phyloP scores from a whole-genome alignment of 2,329 filamentous ascomycete genomes.

The Colletotrichum sp. region DNA sequence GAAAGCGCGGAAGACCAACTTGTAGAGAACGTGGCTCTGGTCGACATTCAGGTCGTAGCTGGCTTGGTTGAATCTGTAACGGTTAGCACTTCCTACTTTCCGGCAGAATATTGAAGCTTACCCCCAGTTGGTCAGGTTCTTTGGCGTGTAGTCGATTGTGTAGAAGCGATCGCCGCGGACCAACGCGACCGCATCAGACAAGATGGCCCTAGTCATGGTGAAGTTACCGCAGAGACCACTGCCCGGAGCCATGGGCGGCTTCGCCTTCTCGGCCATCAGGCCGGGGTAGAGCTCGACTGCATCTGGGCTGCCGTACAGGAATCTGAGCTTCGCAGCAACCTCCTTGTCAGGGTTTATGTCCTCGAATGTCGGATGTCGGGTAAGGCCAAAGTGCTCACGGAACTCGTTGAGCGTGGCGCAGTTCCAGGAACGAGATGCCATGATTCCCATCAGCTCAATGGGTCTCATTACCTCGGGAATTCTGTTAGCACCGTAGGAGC shows the following conservation, averaged over 20 bases:
- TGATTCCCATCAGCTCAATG: slow-evolving; percentile 65
- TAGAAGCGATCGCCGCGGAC: slow-evolving; percentile 71
- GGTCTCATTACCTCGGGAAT: slow-evolving; percentile 61
- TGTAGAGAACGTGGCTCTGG: slow-evolving; percentile 70
- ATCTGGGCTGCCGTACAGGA: slow-evolving; percentile 65
- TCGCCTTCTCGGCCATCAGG: slow-evolving; percentile 39
- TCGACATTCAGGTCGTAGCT: slow-evolving; percentile 62
- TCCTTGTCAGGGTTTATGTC: slow-evolving; percentile 62
- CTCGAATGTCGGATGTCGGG: slow-evolving; percentile 60
- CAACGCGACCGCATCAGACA: slow-evolving; percentile 67
- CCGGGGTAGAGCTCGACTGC: slow-evolving; percentile 68
- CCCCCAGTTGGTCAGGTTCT: slow-evolving; percentile 72
- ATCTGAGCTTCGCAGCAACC: slow-evolving; percentile 53
- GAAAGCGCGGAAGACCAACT: slow-evolving; percentile 68
- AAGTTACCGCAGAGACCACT: slow-evolving; percentile 54
- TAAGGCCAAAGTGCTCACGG: slow-evolving; percentile 63
- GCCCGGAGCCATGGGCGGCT: slow-evolving; percentile 52
- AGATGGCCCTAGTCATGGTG: slow-evolving; percentile 55
- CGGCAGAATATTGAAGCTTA: slow-evolving; percentile 31
- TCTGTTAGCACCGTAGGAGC: slow-evolving; percentile 56
- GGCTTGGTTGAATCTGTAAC: slow-evolving; percentile 44
- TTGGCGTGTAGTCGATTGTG: slow-evolving; percentile 63
- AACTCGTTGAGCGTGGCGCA: slow-evolving; percentile 67
- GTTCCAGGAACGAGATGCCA: slow-evolving; percentile 63
- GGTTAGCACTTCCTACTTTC: background rate